A percentile compares a stretch with the other conserved stretches of the same genome.
phyloP scores from a whole-genome alignment of 768 basidiomycete species.

The Naganishia vaughanmartiniae region DNA sequence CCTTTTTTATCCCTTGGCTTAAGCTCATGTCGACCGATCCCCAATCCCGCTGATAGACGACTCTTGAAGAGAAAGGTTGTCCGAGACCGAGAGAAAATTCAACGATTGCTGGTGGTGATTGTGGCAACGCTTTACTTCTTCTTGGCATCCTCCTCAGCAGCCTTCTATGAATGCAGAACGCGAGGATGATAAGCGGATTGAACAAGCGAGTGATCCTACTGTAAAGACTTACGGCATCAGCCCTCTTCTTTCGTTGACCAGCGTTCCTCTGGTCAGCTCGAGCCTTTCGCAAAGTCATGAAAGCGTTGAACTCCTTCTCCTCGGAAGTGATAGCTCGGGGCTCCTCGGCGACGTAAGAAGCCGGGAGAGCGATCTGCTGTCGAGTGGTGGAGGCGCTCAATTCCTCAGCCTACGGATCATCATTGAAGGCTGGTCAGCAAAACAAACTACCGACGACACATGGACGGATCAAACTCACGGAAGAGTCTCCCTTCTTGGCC shows the following conservation, averaged over 20 bases:
- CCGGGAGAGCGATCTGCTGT: constrained; percentile 59
- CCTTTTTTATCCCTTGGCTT: background rate
- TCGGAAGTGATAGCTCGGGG: constrained; percentile 90
- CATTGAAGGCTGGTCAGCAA: background rate
- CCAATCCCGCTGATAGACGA: background rate
- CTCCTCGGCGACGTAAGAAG: constrained; percentile 66
- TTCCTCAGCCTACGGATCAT: constrained; percentile 66
- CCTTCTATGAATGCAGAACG: constrained; percentile 37
- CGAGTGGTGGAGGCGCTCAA: constrained; percentile 77
- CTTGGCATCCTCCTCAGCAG: constrained; percentile 44
- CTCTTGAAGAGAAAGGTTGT: constrained; percentile 11
- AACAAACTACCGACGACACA: background rate
- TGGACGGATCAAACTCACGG: constrained; percentile 59
- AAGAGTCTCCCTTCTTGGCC: constrained; percentile 91
- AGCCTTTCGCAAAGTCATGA: constrained; percentile 77
- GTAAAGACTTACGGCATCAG: constrained; percentile 36
- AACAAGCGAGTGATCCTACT: too few species aligned
- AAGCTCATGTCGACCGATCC: background rate
- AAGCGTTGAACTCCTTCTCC: constrained; percentile 86
- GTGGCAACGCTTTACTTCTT: constrained; percentile 36
- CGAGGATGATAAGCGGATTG: background rate
- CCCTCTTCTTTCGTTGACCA: constrained; percentile 72
- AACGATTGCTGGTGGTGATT: constrained; percentile 16
- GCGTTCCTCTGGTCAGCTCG: constrained; percentile 80
- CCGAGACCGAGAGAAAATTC: constrained; percentile 10